A percentile compares a stretch with the other conserved stretches of the same genome.
Evolutionary conservation across 169 alveolate species (phyloP).

Genomic region (Cryptosporidium meleagridis): DNA sequence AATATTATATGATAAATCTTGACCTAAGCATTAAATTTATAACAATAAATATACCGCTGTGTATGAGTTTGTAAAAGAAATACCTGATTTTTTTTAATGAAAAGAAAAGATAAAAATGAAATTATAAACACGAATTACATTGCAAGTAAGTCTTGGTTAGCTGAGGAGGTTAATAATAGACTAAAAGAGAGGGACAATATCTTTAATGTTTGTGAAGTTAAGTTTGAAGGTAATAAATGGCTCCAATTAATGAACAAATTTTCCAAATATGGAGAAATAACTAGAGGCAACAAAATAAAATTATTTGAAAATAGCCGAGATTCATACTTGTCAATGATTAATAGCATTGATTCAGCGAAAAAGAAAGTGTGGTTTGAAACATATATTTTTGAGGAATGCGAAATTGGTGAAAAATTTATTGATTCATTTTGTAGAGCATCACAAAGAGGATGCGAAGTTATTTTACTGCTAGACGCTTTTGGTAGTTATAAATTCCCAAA

Average conservation of each 20-base stretch:
- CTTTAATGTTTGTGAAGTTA: not conserved
- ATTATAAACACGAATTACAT: no score
- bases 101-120: not conserved
- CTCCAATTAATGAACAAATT: not conserved
- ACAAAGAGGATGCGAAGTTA: slow-evolving; percentile 85
- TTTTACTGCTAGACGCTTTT: slow-evolving; percentile 81
- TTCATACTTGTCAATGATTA: slow-evolving; percentile 59
- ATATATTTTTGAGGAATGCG: slow-evolving; percentile 87
- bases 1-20: not conserved
- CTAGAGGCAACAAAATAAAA: slow-evolving; percentile 77
- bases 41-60: not conserved
- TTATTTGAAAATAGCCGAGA: slow-evolving; percentile 74
- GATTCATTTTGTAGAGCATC: slow-evolving; percentile 85
- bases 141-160: slow-evolving; percentile 4
- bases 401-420: slow-evolving; percentile 80
- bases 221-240: slow-evolving; percentile 47
- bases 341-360: slow-evolving; percentile 79
- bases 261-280: slow-evolving; percentile 77
- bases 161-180: slow-evolving; percentile 2
- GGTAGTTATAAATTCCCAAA: slow-evolving; percentile 73
- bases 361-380: slow-evolving; percentile 85
- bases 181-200: not conserved
- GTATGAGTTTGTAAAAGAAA: not conserved
- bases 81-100: not conserved
- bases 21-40: not conserved